These are phyloP conservation scores for Xylaria sp. DNA, from an alignment of 2,329 filamentous ascomycete genomes.

Conservation along the genomic window DNA sequence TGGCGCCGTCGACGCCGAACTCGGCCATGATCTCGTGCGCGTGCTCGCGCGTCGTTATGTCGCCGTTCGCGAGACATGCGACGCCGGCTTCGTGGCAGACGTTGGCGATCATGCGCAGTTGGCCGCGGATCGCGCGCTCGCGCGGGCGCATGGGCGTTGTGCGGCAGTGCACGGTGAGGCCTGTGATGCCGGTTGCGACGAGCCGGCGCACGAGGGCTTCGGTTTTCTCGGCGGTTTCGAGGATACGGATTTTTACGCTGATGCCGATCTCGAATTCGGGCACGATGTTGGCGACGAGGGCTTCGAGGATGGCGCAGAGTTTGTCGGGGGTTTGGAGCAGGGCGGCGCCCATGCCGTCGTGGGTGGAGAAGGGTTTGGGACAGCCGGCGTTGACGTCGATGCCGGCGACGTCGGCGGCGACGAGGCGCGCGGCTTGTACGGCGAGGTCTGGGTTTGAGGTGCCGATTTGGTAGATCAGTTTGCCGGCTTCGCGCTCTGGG, in stretches of 20 bases:
- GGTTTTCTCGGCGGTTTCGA: conserved; percentile 72
- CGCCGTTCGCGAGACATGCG: conserved; percentile 92
- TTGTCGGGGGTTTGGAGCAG: conserved; percentile 79
- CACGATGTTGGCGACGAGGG: conserved; percentile 72
- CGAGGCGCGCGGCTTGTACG: conserved; percentile 75
- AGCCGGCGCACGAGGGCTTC: conserved; percentile 71
- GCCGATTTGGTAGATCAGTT: conserved; percentile 86
- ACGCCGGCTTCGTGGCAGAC: conserved; percentile 81
- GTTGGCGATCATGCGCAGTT: conserved; percentile 75
- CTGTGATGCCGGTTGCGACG: conserved; percentile 83
- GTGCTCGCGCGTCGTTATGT: conserved; percentile 71
- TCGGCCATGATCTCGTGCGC: conserved; percentile 66
- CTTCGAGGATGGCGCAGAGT: conserved; percentile 75
- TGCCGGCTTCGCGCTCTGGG: conserved; percentile 66
- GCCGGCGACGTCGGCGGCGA: conserved; percentile 82
- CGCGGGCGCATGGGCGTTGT: conserved; percentile 93
- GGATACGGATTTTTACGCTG: conserved; percentile 90
- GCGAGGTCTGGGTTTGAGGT: conserved; percentile 78
- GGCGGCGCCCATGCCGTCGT: conserved; percentile 91
- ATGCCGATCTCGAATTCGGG: conserved; percentile 82
- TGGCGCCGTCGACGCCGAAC: conserved; percentile 85
- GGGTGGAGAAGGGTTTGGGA: conserved; percentile 92
- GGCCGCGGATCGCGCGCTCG: conserved; percentile 78
- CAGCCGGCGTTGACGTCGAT: conserved; percentile 99
- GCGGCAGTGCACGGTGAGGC: conserved; percentile 88